A percentile compares a stretch with the other conserved stretches of the same genome.
Evolutionary conservation across 2,329 filamentous ascomycete species (phyloP).

Genomic region (Diaporthe aspalathi): DNA sequence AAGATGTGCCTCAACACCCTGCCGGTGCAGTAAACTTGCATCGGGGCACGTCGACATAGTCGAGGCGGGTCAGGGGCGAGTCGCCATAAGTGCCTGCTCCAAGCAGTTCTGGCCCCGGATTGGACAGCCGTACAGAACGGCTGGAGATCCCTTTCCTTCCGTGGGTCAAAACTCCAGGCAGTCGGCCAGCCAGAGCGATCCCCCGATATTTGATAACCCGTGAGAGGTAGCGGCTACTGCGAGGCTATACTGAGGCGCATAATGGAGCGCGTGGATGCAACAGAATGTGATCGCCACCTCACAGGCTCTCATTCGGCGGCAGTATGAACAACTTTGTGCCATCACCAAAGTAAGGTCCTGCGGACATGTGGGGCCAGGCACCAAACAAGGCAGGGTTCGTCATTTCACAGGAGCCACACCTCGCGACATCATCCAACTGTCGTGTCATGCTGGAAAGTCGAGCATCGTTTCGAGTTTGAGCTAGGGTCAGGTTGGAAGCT

Average conservation of each 20-base stretch:
- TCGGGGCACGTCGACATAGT: slow-evolving; percentile 23
- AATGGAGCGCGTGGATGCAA: neutral
- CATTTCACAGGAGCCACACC: slow-evolving; percentile 24
- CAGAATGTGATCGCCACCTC: slow-evolving; percentile 14
- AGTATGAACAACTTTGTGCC: neutral
- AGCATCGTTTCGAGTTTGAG: slow-evolving; percentile 32
- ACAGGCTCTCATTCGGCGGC: slow-evolving; percentile 9
- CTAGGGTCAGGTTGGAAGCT: slow-evolving; percentile 8
- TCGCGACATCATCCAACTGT: slow-evolving; percentile 13
- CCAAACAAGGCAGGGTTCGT: slow-evolving; percentile 2
- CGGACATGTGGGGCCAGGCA: neutral
- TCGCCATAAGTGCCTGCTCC: slow-evolving; percentile 26
- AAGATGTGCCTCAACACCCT: slow-evolving; percentile 37
- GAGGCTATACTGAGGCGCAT: slow-evolving; percentile 1
- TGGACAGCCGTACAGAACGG: slow-evolving; percentile 34
- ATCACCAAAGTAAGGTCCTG: neutral
- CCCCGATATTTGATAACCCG: neutral
- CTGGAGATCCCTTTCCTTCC: slow-evolving; percentile 35
- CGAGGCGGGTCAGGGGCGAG: slow-evolving; percentile 26
- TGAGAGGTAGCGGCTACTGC: slow-evolving; percentile 19
- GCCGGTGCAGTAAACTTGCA: slow-evolving; percentile 22
- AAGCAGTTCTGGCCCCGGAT: slow-evolving; percentile 23
- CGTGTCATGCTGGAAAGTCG: slow-evolving; percentile 26
- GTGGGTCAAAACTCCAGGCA: slow-evolving; percentile 21
- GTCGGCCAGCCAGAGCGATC: slow-evolving; percentile 18